Evolutionary conservation across 805 yeast species (phyloP), one percentile per base, ranked within the genome.

Genomic region (Starmerella geochares): DNA sequence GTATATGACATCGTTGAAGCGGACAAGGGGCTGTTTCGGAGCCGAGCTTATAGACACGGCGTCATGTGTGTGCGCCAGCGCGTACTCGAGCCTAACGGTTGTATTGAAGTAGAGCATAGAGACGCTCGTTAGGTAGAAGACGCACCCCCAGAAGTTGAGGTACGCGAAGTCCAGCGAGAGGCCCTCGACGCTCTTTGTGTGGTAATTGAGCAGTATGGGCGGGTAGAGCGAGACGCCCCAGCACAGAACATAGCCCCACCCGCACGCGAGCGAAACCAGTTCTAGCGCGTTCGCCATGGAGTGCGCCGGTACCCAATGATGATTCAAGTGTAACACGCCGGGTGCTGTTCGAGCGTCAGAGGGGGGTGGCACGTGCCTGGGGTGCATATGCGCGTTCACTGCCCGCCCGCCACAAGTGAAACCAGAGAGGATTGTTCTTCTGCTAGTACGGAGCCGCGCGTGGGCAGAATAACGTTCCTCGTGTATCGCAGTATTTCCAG

Each of bases 1-100:
- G 54, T 73, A 75, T 5, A 67, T 65, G 6, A 74, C 62, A 55
- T 75, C 79, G 21, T 71, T 69, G 49, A 59, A 51, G 8, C 75
- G 65, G 9, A 74, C 64, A 20, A 72, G 55, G 1, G 79, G 79
- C 52, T 49, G 57, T 23, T 56, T 54, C 7, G 56, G 54, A 11
- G 54, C 51, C 3, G 49, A 58, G n/a, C 44, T 41, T 9, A 32
- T 50, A 10, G 55, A 31, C 24, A 48, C 51, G 7, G 52, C 53
- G 8, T 49, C 54, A 10, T 19, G 31, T 2, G 62, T 49, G 48
- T 63, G 64, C 17, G 65, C 54, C 39, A 59, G 58, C 16, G 68
- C 64, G 48, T 67, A 67, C 53, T 67, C 68, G 17, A 58, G 57
- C 20, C 69, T 59, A 13, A 67, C 68, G 13, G 58, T 57, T 19